phyloP scores from a whole-genome alignment of 805 yeast species.

The Metschnikowia lunata region DNA sequence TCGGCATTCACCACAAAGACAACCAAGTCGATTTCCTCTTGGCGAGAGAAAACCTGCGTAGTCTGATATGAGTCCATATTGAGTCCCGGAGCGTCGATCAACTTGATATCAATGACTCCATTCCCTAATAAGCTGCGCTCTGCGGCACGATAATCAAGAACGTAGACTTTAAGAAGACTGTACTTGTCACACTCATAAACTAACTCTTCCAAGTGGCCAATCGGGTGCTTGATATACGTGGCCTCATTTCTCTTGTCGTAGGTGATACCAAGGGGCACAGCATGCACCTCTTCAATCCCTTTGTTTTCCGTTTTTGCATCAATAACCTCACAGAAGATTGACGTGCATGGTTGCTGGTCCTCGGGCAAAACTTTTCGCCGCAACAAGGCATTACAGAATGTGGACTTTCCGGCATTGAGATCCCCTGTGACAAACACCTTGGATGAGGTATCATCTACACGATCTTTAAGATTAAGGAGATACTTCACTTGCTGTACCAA shows the following conservation, averaged over 20 bases:
- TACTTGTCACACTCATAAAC: conserved; percentile 73
- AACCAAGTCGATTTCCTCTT: conserved; percentile 94
- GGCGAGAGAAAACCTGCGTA: conserved; percentile 90
- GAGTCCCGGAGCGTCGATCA: conserved; percentile 96
- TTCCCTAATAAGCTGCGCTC: conserved; percentile 73
- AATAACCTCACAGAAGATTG: conserved; percentile 90
- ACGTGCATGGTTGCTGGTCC: conserved; percentile 97
- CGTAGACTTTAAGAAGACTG: conserved; percentile 72
- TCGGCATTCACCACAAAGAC: conserved; percentile 96
- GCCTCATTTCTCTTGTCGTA: conserved; percentile 57
- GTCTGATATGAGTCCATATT: conserved; percentile 92
- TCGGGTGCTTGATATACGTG: conserved; percentile 53
- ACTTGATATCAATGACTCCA: conserved; percentile 86
- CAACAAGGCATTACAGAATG: conserved; percentile 87
- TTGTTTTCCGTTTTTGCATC: conserved; percentile 70
- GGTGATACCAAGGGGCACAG: conserved; percentile 55
- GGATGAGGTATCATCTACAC: conserved; percentile 88
- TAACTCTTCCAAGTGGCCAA: conserved; percentile 59
- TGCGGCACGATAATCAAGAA: conserved; percentile 66
- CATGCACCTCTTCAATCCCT: conserved; percentile 87
- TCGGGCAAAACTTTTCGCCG: conserved; percentile 79
- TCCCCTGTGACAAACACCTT: conserved; percentile 97
- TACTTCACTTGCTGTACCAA: conserved; percentile 64
- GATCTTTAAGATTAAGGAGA: conserved; percentile 62
- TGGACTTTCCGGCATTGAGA: conserved; percentile 92